phyloP scores from a whole-genome alignment of 495 filamentous ascomycete genomes.

The Aspergillus asperescens region DNA sequence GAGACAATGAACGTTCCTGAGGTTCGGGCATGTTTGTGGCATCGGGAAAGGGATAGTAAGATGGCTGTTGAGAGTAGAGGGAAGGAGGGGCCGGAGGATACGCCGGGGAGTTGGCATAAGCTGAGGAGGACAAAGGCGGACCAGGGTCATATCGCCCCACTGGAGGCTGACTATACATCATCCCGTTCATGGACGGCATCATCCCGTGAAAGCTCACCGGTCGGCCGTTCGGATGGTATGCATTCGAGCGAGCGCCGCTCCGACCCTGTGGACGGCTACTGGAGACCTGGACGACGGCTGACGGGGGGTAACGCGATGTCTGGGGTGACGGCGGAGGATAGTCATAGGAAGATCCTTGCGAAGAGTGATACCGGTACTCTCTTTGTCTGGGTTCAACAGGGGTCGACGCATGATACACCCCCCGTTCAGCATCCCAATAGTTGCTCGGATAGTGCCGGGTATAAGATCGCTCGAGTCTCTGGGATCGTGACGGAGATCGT shows the following conservation, averaged over 20 bases:
- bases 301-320: constrained; percentile 21
- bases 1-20: constrained; percentile 33
- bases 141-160: constrained; percentile 33
- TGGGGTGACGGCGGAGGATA: constrained; percentile 30
- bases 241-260: constrained; percentile 25
- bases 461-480: constrained; percentile 30
- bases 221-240: constrained; percentile 33
- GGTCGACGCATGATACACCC: constrained; percentile 29
- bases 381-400: constrained; percentile 30
- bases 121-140: constrained; percentile 35
- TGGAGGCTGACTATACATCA: constrained; percentile 30
- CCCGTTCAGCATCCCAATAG: constrained; percentile 32
- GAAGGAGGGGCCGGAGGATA: constrained; percentile 25
- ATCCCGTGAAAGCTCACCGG: constrained; percentile 44
- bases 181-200: constrained; percentile 25
- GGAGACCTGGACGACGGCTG: constrained; percentile 25
- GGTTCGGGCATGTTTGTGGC: constrained; percentile 18
- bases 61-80: constrained; percentile 21
- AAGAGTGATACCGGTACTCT: constrained; percentile 27
- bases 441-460: constrained; percentile 26
- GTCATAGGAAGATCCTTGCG: constrained; percentile 28
- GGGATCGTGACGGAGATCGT: constrained; percentile 34
- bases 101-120: constrained; percentile 27
- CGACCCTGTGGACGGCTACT: constrained; percentile 26
- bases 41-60: constrained; percentile 17